These are phyloP conservation scores for Baorangia bicolor DNA, from an alignment of 768 basidiomycete genomes.

Conservation along the genomic window DNA sequence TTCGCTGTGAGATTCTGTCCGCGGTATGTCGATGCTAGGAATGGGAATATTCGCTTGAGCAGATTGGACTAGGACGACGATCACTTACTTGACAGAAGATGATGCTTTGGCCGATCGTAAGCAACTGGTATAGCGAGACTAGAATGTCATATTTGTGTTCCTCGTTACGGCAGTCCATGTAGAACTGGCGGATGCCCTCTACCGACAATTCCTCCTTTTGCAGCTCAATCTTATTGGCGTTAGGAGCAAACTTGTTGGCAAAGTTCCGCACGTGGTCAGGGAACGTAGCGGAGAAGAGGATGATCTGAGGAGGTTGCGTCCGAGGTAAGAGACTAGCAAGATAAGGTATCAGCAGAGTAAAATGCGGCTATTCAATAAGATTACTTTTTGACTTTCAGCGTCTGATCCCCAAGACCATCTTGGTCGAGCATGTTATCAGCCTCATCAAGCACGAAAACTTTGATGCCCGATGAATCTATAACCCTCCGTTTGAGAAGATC, in stretches of 20 bases:
- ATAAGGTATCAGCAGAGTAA: conserved; percentile 12
- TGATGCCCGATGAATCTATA: conserved; percentile 77
- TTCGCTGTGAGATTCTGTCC: conserved; percentile 86
- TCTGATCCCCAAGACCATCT: conserved; percentile 92
- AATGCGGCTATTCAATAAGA: conserved; percentile 19
- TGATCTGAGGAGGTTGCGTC: conserved; percentile 66
- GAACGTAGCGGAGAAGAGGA: conserved; percentile 98
- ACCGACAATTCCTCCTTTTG: conserved; percentile 92
- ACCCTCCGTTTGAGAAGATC: conserved; percentile 80
- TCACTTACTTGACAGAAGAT: conserved; percentile 88
- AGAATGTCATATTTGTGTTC: conserved; percentile 95
- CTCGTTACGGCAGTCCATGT: conserved; percentile 92
- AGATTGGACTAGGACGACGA: background rate
- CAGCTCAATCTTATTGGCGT: conserved; percentile 94
- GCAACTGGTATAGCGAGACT: conserved; percentile 81
- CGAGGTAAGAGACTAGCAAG: conserved; percentile 55
- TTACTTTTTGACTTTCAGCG: conserved; percentile 90
- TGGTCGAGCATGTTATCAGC: conserved; percentile 99
- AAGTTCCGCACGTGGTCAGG: conserved; percentile 91
- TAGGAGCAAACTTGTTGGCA: conserved; percentile 89
- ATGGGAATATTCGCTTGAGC: background rate
- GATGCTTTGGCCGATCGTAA: conserved; percentile 97
- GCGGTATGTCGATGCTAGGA: conserved; percentile 84
- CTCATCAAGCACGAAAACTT: conserved; percentile 95
- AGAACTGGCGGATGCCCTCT: conserved; percentile 94